Conservation (phyloP, 2,329 filamentous ascomycete genomes). For the Aspergillus proliferans region DNA sequence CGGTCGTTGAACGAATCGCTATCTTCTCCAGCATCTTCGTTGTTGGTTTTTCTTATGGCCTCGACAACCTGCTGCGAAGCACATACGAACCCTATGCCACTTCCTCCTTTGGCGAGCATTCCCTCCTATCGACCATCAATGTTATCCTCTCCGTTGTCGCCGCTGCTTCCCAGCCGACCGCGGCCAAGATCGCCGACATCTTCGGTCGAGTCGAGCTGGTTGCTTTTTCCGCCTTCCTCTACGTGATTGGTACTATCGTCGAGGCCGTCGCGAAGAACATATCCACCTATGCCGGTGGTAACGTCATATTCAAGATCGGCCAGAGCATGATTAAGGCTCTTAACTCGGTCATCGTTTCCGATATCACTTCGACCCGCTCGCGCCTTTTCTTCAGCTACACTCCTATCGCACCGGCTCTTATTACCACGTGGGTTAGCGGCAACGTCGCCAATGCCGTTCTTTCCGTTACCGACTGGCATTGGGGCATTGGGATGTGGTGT, state of each 20-base stretch:
- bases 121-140: conserved; percentile 1
- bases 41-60: not conserved
- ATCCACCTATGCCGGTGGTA: not conserved
- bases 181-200: not conserved
- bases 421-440: not conserved
- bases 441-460: conserved; percentile 1
- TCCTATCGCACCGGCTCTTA: not conserved
- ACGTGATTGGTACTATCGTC: not conserved
- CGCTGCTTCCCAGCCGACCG: not conserved
- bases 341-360: not conserved
- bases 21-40: conserved; percentile 1
- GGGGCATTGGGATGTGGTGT: conserved; percentile 1
- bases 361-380: not conserved
- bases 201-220: not conserved
- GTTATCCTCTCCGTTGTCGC: not conserved
- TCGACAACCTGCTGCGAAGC: not conserved
- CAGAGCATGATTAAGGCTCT: not conserved
- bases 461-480: not conserved
- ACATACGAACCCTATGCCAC: not conserved
- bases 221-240: not conserved
- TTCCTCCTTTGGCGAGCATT: not conserved
- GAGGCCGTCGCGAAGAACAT: not conserved
- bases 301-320: not conserved
- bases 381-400: not conserved
- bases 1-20: not conserved